Base-by-base conservation (phyloP, 352 stramenopile genomes). In the Globisporangium splendens region DNA sequence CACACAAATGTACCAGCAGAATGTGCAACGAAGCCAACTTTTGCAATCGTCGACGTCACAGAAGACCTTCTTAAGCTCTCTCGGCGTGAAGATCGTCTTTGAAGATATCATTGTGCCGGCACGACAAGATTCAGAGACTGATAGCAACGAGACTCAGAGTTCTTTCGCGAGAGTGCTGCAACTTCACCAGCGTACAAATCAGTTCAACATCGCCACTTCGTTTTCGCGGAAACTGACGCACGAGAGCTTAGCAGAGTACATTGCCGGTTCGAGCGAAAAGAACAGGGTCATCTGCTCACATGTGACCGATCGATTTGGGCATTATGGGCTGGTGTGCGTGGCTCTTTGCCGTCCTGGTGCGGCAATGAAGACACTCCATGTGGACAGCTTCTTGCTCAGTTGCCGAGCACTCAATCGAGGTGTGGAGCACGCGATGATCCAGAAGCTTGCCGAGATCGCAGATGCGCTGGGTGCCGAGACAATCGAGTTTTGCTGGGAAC, bases 221-320 rank as follows among this genome's bases (percentile, higher is more conserved):
- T 86, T 82, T 31, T 70, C 76, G 0, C 77, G 79, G 41, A 38
- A 63, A 3, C 20, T 88, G n/a, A 73, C 70, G 15, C 47, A 68
- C 42, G 42, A 70, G 5, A 13, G 15, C 2, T 56, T 89, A 18
- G 21, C 63, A 1, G 20, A 46, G 0, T 86, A 88, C 52, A 38
- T 73, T 21, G n/a, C 48, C 24, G 10, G 8, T 13, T 22, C 35
- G 6, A 39, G 44, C 17, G 15, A 35, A 0, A 44, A 33, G 1
- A 66, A 74, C 14, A 66, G 53, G 15, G 76, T 73, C 14, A 46
- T 90, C 41, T 80, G 73, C 43, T 76, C 77, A 11, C 68, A 79
- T 8, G 82, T 90, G 59, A 90, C 82, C 0, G 82, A 92, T 46
- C 76, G 79, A 14, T 90, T 87, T 42, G 82, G 82, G 17, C 82